phyloP scores from a whole-genome alignment of 2,329 filamentous ascomycete species.

The Trichoderma sp. region DNA sequence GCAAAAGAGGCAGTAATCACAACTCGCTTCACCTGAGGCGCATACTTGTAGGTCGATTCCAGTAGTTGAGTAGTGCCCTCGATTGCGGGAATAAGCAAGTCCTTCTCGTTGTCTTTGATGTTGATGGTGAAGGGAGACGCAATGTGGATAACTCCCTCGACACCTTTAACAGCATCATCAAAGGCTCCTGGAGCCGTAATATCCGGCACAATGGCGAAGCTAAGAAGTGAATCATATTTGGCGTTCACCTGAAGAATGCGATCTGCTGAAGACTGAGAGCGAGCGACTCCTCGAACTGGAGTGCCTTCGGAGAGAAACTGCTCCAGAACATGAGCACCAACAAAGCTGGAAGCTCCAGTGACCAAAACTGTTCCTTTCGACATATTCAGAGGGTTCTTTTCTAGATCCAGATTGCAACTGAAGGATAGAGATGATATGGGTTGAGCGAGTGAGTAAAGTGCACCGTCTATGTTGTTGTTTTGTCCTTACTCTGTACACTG shows the following conservation, averaged over 20 bases:
- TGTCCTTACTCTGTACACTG: not conserved
- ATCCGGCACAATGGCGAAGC: conserved; percentile 12
- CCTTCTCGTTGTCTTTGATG: conserved; percentile 19
- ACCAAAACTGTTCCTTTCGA: conserved; percentile 5
- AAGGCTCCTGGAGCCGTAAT: conserved; percentile 11
- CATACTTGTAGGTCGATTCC: conserved; percentile 9
- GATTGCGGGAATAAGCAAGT: conserved; percentile 21
- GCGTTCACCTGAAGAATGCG: conserved; percentile 5
- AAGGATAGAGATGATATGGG: not conserved
- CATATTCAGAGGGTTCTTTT: not conserved
- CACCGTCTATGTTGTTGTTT: not conserved
- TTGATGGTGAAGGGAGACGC: conserved; percentile 5
- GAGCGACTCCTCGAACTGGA: conserved; percentile 10
- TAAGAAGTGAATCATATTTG: conserved; percentile 15
- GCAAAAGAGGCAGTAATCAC: conserved; percentile 54
- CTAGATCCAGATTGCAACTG: not conserved
- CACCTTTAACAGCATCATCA: conserved; percentile 4
- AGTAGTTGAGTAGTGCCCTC: conserved; percentile 14
- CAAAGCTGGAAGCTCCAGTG: conserved; percentile 17
- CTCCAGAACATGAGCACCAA: conserved; percentile 19
- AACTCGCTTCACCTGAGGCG: conserved; percentile 43
- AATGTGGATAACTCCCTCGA: conserved; percentile 16
- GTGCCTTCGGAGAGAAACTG: conserved; percentile 24
- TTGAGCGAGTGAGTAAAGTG: not conserved
- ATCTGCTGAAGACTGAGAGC: conserved; percentile 24